A percentile compares a stretch with the other conserved stretches of the same genome.
Evolutionary conservation across 2,329 filamentous ascomycete genomes (phyloP).

Genomic region (Harringtonia lauricola): DNA sequence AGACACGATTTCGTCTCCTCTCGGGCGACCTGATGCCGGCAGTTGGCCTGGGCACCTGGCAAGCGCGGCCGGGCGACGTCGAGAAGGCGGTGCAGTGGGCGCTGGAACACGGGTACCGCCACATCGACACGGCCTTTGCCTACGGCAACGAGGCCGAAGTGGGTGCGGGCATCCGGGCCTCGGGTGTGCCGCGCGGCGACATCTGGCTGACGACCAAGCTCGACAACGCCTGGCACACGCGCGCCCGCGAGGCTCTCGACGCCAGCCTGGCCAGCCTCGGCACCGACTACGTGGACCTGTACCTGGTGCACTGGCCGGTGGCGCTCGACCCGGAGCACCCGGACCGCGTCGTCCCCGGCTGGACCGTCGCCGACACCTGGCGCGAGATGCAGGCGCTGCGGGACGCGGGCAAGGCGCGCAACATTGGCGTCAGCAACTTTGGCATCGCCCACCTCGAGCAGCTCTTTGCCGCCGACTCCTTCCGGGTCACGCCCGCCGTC

Average conservation of each 20-base stretch:
- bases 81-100: neutral
- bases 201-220: slow-evolving; percentile 51
- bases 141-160: slow-evolving; percentile 58
- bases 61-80: slow-evolving; percentile 4
- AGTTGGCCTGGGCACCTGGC: slow-evolving; percentile 7
- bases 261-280: slow-evolving; percentile 41
- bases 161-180: slow-evolving; percentile 45
- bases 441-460: slow-evolving; percentile 47
- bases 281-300: slow-evolving; percentile 58
- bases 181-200: slow-evolving; percentile 48
- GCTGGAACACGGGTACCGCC: slow-evolving; percentile 29
- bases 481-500: slow-evolving; percentile 35
- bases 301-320: slow-evolving; percentile 47
- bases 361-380: slow-evolving; percentile 29
- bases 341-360: slow-evolving; percentile 25
- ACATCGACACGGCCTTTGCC: slow-evolving; percentile 41
- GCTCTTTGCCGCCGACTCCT: slow-evolving; percentile 31
- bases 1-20: no score
- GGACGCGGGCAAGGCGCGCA: slow-evolving; percentile 35
- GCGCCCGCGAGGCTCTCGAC: slow-evolving; percentile 47
- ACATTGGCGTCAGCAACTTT: slow-evolving; percentile 52
- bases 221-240: slow-evolving; percentile 49
- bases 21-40: slow-evolving; percentile 25
- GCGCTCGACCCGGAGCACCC: slow-evolving; percentile 12
- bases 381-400: slow-evolving; percentile 45